Base-by-base conservation (phyloP, 768 basidiomycete species). In the Tephrocybe sp. region DNA sequence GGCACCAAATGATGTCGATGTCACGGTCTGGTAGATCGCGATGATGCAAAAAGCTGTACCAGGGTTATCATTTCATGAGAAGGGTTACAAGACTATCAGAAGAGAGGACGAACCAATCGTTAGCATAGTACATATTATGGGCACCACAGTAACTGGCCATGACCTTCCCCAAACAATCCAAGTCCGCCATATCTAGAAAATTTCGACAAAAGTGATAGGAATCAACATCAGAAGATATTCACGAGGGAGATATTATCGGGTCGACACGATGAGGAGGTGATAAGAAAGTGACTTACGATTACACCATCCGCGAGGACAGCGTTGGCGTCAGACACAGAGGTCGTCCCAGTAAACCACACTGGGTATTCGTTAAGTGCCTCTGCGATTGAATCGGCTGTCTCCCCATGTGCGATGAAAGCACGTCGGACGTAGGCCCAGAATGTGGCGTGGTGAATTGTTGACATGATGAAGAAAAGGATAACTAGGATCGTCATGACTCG, bases 351-450 rank as follows among this genome's bases (percentile, higher is more conserved):
- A 33, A 48, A 57, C 53, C 53, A 57, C 21, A 49, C 42, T 9
- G 56, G 56, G 30, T 57, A 57, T 15, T 49, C 49, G 15, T 52
- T 40, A 1, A 57, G 40, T 6, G 53, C 49, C 1, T 49, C 47
- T 8, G 53, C 56, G 12, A 42, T 54, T 6, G 53, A 52, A n/a
- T 52, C 38, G 1, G 49, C 52, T 4, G 56, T 54, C 24, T 49
- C 25, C 7, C 53, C 56, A 12, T 45, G 53, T n/a, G 39, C 34
- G 25, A 57, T 57, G 30, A 57, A 57, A 2, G 56, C 56, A 25
- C 56, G 50, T 23, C 46, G 56, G 4, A 52, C 56, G 30, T 57
- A 52, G 1, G 53, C 53, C 56, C 56, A 57, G 27, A 45, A 54
- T 10, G 52, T 31, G 25, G 50, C 53, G 12, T 52, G 48, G 29